Evolutionary conservation across 1,284 basidiomycete genomes (phyloP).

Genomic region (Takashimella tepidaria): DNA sequence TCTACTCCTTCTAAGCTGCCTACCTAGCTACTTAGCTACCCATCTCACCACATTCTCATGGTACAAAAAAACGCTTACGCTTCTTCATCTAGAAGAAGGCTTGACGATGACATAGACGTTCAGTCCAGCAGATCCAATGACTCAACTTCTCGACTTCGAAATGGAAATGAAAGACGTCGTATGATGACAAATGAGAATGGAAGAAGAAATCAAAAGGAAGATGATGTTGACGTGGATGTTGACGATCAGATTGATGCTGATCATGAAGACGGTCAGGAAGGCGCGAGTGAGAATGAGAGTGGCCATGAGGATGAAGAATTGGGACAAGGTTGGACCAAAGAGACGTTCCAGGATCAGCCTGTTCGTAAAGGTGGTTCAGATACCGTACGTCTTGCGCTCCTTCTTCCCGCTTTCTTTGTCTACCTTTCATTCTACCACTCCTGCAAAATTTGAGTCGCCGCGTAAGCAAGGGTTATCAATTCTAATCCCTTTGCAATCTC

Average conservation of each 20-base stretch:
- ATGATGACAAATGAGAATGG: no score
- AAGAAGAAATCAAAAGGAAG: slow-evolving; percentile 64
- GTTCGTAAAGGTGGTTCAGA: slow-evolving; percentile 1
- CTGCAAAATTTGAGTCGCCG: no score
- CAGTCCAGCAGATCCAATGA: no score
- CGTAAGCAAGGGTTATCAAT: no score
- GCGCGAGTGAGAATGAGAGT: slow-evolving; percentile 13
- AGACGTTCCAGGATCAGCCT: slow-evolving; percentile 21
- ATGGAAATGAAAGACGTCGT: not conserved
- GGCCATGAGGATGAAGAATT: not conserved
- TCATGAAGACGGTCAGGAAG: slow-evolving; percentile 9
- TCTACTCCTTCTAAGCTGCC: no score
- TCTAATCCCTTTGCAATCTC: no score
- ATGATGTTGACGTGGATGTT: not conserved
- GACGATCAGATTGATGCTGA: slow-evolving; percentile 1
- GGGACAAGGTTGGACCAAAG: slow-evolving; percentile 24
- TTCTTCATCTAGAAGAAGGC: not conserved
- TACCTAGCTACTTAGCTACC: no score
- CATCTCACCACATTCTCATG: no score
- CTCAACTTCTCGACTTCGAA: not conserved
- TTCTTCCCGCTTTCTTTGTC: no score
- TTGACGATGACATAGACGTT: not conserved
- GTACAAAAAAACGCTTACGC: not conserved
- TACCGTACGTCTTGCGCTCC: not conserved
- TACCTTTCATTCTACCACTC: no score